These are phyloP conservation scores for Poa annua DNA, from an alignment of 176 grass and related monocot genomes.

Conservation along the genomic window DNA sequence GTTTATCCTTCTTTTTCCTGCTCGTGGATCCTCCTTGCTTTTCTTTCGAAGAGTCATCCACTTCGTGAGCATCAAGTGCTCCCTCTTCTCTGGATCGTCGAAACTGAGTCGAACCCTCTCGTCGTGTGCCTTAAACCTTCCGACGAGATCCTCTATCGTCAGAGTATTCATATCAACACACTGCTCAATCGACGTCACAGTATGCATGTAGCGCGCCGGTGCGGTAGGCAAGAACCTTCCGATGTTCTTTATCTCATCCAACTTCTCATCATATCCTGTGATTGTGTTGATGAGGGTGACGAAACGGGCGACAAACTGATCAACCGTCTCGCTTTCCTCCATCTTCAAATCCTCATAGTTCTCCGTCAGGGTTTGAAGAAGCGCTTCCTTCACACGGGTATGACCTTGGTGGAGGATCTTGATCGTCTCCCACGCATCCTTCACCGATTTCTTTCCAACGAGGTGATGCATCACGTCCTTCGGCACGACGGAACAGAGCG, in stretches of 20 bases:
- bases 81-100: not conserved
- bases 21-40: too few relatives aligned
- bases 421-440: not conserved
- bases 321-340: not conserved
- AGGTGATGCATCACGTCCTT: not conserved
- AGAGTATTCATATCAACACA: not conserved
- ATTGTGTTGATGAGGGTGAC: not conserved
- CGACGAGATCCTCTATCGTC: not conserved
- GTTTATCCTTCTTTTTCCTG: not conserved
- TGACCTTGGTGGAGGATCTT: not conserved
- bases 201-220: not conserved
- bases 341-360: not conserved
- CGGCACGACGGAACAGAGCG: not conserved
- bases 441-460: not conserved
- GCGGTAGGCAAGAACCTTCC: not conserved
- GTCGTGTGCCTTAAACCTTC: not conserved
- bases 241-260: not conserved
- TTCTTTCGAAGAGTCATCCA: not conserved
- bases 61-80: not conserved
- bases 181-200: not conserved
- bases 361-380: not conserved
- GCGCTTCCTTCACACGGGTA: not conserved
- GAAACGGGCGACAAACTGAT: too few relatives aligned
- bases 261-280: not conserved
- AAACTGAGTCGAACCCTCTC: not conserved